Base-by-base conservation (phyloP, 768 basidiomycete genomes). In the Calocera viscosa region DNA sequence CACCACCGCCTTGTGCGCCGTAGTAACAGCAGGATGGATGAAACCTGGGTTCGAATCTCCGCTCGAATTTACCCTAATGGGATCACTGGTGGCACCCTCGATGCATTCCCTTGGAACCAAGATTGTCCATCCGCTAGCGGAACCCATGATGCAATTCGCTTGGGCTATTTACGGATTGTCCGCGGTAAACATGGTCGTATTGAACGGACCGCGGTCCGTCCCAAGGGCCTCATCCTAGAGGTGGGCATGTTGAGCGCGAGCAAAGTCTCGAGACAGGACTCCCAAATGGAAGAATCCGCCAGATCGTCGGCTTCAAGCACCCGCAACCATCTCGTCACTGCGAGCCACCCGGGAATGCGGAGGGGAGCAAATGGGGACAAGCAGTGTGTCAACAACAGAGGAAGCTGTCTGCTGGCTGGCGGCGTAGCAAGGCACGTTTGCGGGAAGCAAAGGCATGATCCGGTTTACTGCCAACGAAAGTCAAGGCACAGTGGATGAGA, bases 261-360 rank as follows among this genome's bases (percentile, higher is more conserved):
- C 16, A 26, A 60, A 28, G 49, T 49, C 49, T 26, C 12, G 49
- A 14, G 24, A 49, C 14, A 49, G 53, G 24, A 19, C 19, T 19
- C 43, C 5, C 43, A 7, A 7, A 47, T 47, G 26, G 53, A 60
- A 60, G 53, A 60, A 60, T 60, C 30, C 24, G 53, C 26, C 5
- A 30, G 24, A 60, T 32, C 53, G 14, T 38, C 53, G 11, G 53
- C 53, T 30, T 30, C 14, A 60, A 26, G 53, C 7, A 60, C 30
- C 53, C 53, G 24, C 53, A 32, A 30, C 16, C 2, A 11, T 7
- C 53, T 5, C 7, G 53, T 60, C 53, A 60, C 11, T 3, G 14
- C 30, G 26, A 60, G 53, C 53, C 53, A 60, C 53, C 53, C 53
- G 53, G 53, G 53, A 28, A 32, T 28, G 26, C 53, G 53, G 53